Percentiles rank a stretch among this genome's conserved stretches.
These are phyloP conservation scores for Rhodotorula sp. DNA, from an alignment of 1,284 basidiomycete genomes.

Conservation along the genomic window DNA sequence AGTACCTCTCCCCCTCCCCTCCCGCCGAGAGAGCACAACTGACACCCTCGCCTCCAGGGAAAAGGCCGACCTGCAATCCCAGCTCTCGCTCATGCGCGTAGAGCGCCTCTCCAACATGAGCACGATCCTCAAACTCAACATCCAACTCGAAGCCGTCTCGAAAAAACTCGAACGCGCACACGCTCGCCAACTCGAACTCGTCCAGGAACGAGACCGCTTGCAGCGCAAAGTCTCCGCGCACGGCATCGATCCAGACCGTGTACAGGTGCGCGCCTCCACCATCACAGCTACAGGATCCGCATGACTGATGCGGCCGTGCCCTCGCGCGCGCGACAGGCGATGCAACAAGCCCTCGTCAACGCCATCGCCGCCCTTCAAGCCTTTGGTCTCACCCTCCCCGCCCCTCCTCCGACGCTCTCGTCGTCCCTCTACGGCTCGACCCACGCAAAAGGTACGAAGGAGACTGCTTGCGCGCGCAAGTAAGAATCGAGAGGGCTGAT, in stretches of 20 bases:
- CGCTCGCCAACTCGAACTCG: conserved; percentile 12
- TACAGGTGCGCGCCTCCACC: conserved; percentile 13
- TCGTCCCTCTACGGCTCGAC: neutral
- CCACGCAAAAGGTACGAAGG: neutral
- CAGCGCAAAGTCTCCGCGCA: neutral
- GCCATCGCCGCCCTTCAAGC: conserved; percentile 29
- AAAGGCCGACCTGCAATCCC: conserved; percentile 41
- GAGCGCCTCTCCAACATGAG: conserved; percentile 40
- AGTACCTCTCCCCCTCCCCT: conserved; percentile 19
- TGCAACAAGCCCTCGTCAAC: conserved; percentile 18
- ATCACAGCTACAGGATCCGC: neutral
- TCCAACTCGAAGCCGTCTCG: conserved; percentile 24
- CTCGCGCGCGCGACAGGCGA: conserved; percentile 6
- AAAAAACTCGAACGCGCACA: conserved; percentile 25
- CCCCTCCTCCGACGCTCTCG: neutral
- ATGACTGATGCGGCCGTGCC: neutral
- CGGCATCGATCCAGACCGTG: conserved; percentile 18
- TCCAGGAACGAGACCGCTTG: conserved; percentile 22
- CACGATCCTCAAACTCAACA: conserved; percentile 35
- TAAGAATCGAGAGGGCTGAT: neutral
- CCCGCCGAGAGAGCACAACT: neutral
- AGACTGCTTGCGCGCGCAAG: neutral
- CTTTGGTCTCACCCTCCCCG: conserved; percentile 13
- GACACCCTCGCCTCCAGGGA: conserved; percentile 15
- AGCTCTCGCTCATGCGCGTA: conserved; percentile 38